Base-by-base conservation (phyloP, 371 early-diverging fungal genomes). In the Amoeboaphelidium protococcarum region DNA sequence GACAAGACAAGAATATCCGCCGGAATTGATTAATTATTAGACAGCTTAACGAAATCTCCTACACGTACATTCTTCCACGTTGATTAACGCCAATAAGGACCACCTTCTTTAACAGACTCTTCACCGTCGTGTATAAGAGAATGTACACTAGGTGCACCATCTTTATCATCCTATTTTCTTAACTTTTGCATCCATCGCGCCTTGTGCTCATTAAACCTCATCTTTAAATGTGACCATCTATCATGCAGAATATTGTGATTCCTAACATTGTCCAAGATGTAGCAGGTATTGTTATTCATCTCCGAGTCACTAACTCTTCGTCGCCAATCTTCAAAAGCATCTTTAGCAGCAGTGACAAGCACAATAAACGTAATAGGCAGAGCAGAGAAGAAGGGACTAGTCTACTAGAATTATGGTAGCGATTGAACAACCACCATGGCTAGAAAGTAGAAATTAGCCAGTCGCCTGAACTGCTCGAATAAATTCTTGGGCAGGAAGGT, bases 371-470 rank as follows among this genome's bases (percentile, higher is more conserved):
- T 57, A 49, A 96, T 65, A 2, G 95, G 90, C n/a, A 89, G 57
- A 2, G 81, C 71, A 2, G 91, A 79, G 19, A 91, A 73, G 20
- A 65, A 66, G 0, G 83, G 80, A 31, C 73, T 53, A 52, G 75
- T 61, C 31, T 76, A 67, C 55, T 66, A 70, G 60, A 82, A 67
- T 45, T 72, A 45, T 0, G 80, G 82, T 43, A 80, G 65, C n/a
- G n/a, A n/a, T 58, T 91, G 84, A 4, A 96, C 63, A 42, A 87
- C 72, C 12, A 84, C 75, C 12, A 88, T 61, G 25, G 78, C 65
- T 27, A 92, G 62, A 56, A 96, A 96, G 58, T 82, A 96, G 13
- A 91, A 45, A 58, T 95, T 96, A 52, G 86, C 86, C 2, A 83
- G 67, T 46, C 82, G 76, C 24, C 80, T 69, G 51, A 91, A 83